Conservation (phyloP, 2,329 filamentous ascomycete genomes). For the Phyllosticta citriasiana region DNA sequence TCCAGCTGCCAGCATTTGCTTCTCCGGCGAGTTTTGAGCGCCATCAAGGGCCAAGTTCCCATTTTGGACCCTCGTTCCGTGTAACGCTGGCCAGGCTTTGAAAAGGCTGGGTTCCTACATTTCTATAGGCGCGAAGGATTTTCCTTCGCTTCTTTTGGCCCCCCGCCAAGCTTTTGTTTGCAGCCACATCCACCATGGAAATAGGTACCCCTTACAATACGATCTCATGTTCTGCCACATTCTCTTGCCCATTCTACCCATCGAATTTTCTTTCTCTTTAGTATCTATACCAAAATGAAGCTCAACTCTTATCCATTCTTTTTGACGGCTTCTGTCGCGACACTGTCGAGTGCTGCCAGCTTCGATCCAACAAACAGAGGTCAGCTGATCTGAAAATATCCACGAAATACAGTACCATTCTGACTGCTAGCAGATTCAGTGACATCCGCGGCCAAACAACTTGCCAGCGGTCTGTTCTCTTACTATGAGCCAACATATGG, state of each 20-base stretch:
- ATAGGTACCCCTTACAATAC: background rate
- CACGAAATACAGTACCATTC: background rate
- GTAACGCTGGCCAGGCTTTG: background rate
- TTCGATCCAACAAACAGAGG: background rate
- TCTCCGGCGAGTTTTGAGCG: background rate
- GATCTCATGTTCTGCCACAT: background rate
- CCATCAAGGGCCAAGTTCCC: background rate
- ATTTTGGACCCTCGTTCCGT: background rate
- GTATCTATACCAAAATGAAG: background rate
- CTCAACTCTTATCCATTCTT: background rate
- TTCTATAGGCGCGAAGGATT: background rate
- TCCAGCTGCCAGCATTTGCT: background rate
- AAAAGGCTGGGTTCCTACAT: background rate
- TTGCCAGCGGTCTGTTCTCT: background rate
- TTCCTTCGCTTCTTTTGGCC: background rate
- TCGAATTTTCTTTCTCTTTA: background rate
- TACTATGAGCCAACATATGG: slow-evolving; percentile 29
- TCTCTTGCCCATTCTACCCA: background rate
- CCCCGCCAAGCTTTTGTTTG: background rate
- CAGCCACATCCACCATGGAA: background rate
- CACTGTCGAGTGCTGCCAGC: background rate
- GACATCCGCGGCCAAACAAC: background rate
- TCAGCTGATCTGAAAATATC: background rate
- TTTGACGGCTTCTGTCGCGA: background rate
- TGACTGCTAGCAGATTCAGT: background rate